These are phyloP conservation scores for Mycena vitilis DNA, from an alignment of 768 basidiomycete species.

Conservation along the genomic window DNA sequence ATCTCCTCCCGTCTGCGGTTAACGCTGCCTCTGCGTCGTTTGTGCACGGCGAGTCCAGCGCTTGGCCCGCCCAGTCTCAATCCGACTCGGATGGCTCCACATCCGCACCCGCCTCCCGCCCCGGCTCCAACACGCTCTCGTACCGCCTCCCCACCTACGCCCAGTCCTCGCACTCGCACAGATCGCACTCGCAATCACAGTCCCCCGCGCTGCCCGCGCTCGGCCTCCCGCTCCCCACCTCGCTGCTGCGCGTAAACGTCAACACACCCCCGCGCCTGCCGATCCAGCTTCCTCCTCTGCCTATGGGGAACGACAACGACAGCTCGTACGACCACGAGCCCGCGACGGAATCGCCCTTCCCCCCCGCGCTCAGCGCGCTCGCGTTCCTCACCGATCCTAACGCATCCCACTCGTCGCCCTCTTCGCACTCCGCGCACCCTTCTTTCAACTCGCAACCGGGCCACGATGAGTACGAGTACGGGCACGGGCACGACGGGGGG, in stretches of 20 bases:
- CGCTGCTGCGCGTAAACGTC: conserved; percentile 29
- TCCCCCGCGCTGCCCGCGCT: no score
- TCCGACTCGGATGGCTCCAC: not conserved
- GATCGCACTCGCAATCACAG: conserved; percentile 4
- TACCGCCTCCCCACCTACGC: conserved; percentile 17
- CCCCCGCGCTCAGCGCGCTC: not conserved
- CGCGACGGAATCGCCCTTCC: not conserved
- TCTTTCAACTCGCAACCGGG: no score
- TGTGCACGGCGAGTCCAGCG: not conserved
- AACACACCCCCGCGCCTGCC: conserved; percentile 27
- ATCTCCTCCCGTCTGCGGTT: conserved; percentile 5
- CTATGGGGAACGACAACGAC: not conserved
- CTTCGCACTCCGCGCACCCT: no score
- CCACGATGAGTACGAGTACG: no score
- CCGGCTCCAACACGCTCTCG: conserved; percentile 1
- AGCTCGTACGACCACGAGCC: no score
- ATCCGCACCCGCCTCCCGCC: not conserved
- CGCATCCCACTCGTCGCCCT: no score
- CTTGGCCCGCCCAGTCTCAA: conserved; percentile 12
- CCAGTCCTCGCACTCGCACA: no score
- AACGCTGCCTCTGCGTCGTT: not conserved
- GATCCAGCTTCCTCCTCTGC: conserved; percentile 8
- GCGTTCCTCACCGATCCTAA: conserved; percentile 1
- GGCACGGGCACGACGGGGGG: conserved; percentile 14
- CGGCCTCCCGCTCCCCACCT: conserved; percentile 18